Evolutionary conservation across 2,329 filamentous ascomycete species (phyloP), one percentile per base, ranked within the genome.

Genomic region (Neopestalotiopsis sp.): DNA sequence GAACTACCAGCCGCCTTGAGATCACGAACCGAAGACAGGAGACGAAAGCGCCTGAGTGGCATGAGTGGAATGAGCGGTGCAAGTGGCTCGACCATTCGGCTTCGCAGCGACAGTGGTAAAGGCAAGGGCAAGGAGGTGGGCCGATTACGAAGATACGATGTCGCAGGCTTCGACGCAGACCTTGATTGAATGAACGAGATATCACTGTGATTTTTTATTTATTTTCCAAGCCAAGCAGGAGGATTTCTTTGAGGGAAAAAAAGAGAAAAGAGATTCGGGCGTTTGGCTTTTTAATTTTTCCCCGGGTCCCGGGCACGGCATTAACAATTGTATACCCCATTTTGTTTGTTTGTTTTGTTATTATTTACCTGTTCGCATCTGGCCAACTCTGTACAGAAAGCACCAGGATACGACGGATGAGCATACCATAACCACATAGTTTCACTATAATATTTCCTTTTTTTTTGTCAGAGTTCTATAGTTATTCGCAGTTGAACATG

Each of bases 1-100:
- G 64, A 67, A 24, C 10, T 67, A 17, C 40, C 34, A 14, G 67
- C 28, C 56, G 53, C 38, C 34, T 53, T 69, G 56, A 34, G 24
- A 17, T 28, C 67, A 13, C 59, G 69, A 9, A 67, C 65, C 28
- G 69, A 68, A 56, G 65, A 59, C 1, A 70, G 67, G 56, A 59
- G 53, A 24, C 28, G 56, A 12, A 67, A 67, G 65, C 53, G 65
- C 6, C 56, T 67, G 56, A 67, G 65, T 61, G 65, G 65, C 53
- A 56, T 28, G n/a, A 67, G 65, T 32, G 65, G 65, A 5, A 59
- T 53, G 45, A 65, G 62, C 28, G 62, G 62, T 30, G 62, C 30
- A 20, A 65, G 62, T 13, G 62, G 64, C 24, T 38, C 38, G 14
- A 61, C 62, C 12, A 65, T 61, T 53, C 53, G 32, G 14, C 14